These are phyloP conservation scores for Ceratobasidium sp. DNA, from an alignment of 1,284 basidiomycete species.

Conservation along the genomic window DNA sequence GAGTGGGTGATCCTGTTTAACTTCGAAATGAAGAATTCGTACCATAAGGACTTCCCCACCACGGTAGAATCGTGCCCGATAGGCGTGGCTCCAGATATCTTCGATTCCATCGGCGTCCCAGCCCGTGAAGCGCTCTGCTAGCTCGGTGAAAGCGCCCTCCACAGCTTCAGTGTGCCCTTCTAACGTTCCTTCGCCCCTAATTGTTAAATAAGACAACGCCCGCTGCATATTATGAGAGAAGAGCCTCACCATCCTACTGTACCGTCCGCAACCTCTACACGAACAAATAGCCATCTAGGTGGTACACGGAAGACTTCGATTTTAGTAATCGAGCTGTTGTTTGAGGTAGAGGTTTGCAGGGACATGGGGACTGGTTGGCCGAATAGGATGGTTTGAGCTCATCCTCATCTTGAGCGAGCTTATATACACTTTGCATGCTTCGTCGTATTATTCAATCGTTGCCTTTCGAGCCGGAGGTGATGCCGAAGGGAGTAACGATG, in stretches of 20 bases:
- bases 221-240: slow-evolving; percentile 56
- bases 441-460: slow-evolving; percentile 14
- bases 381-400: not conserved
- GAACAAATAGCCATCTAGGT: slow-evolving; percentile 82
- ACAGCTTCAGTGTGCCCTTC: slow-evolving; percentile 83
- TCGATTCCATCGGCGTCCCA: slow-evolving; percentile 78
- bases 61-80: slow-evolving; percentile 77
- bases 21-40: slow-evolving; percentile 52
- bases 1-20: not conserved
- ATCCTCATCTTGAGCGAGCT: not conserved
- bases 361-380: slow-evolving; percentile 13
- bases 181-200: slow-evolving; percentile 70
- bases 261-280: slow-evolving; percentile 76
- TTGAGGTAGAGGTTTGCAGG: slow-evolving; percentile 41
- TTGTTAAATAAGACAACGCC: not conserved
- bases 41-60: slow-evolving; percentile 81
- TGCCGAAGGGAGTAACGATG: slow-evolving; percentile 26
- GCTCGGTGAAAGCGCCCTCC: slow-evolving; percentile 76
- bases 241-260: slow-evolving; percentile 73
- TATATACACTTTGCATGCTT: slow-evolving; percentile 11
- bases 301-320: slow-evolving; percentile 71
- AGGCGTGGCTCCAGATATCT: slow-evolving; percentile 76
- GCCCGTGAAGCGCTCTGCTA: slow-evolving; percentile 73
- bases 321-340: slow-evolving; percentile 41
- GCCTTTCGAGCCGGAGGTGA: slow-evolving; percentile 8